These are phyloP conservation scores for Solanum rostratum DNA, from an alignment of 257 asterid genomes.

Conservation along the genomic window DNA sequence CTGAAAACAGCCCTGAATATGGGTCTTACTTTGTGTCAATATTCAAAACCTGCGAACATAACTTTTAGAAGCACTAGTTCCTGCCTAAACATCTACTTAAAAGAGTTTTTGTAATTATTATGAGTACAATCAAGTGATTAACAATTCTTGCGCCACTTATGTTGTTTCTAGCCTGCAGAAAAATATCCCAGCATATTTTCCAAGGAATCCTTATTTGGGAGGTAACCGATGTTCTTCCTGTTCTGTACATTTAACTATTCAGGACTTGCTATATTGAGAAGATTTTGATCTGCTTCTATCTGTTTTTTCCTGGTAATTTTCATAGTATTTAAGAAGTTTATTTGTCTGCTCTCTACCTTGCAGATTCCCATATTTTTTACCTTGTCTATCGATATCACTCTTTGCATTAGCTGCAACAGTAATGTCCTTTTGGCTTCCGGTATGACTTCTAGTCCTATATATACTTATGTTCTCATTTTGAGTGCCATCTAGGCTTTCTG, in stretches of 20 bases:
- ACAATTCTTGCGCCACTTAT: neutral
- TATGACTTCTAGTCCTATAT: constrained; percentile 13
- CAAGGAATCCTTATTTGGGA: constrained; percentile 38
- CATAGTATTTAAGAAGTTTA: neutral
- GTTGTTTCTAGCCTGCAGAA: constrained; percentile 42
- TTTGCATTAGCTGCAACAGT: constrained; percentile 35
- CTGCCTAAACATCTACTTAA: neutral
- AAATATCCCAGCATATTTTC: constrained; percentile 47
- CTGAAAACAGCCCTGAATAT: neutral
- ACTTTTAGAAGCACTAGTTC: neutral
- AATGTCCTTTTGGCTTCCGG: constrained; percentile 69
- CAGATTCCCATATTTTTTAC: constrained; percentile 78
- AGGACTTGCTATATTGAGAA: neutral
- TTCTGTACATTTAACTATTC: neutral
- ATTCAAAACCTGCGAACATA: neutral
- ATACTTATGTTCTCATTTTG: neutral
- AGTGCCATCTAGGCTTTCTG: neutral
- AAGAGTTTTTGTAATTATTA: neutral
- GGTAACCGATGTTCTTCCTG: constrained; percentile 16
- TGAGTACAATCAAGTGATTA: neutral
- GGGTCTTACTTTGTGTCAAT: neutral
- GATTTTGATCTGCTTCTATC: neutral
- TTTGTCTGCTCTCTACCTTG: neutral
- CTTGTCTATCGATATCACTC: constrained; percentile 51
- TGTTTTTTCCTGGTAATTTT: neutral